Base-by-base conservation (phyloP, 768 basidiomycete species). In the Xerocomellus chrysenteron region DNA sequence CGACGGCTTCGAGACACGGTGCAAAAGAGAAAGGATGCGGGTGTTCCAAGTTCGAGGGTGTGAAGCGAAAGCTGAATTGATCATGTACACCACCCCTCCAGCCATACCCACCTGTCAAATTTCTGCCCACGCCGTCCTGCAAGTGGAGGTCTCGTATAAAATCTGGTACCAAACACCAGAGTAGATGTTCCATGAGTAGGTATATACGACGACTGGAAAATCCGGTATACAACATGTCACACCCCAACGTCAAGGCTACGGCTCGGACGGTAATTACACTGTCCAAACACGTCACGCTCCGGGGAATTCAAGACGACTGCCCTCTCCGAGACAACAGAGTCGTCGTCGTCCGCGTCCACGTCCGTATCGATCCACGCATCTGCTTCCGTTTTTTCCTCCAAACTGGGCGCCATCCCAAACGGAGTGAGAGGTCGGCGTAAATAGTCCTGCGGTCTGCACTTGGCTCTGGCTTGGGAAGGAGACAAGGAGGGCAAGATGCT, bases 311-410 rank as follows among this genome's bases (percentile, higher is more conserved):
- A 40, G 39, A 58, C 47, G 1, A 66, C 46, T 4, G 14, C 64
- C 32, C 46, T 48, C 50, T 68, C 62, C 14, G 57, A 64, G 2
- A 41, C 48, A 39, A 53, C 59, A 33, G 57, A 57, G 28, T 52
- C 64, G 10, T 52, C 58, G 2, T 73, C 75, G 0, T 67, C 69
- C 10, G 56, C 68, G 28, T 75, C 76, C 40, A 65, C 68, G 57
- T 76, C 76, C 41, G 75, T 78, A 56, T 78, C 76, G 21, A 76
- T 65, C 76, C 76, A 78, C 37, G 16, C 60, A 40, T 71, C 71
- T 16, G 16, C 67, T 9, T 72, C 74, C 37, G 48, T 41, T 6
- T 46, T 54, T 4, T 60, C 70, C 32, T 55, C 68, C 8, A 30
- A 45, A 37, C 45, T 4, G 5, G 48, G 49, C 44, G 47, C n/a